Evolutionary conservation across 1,284 basidiomycete species (phyloP).

Genomic region (Sanghuangporus baumii): DNA sequence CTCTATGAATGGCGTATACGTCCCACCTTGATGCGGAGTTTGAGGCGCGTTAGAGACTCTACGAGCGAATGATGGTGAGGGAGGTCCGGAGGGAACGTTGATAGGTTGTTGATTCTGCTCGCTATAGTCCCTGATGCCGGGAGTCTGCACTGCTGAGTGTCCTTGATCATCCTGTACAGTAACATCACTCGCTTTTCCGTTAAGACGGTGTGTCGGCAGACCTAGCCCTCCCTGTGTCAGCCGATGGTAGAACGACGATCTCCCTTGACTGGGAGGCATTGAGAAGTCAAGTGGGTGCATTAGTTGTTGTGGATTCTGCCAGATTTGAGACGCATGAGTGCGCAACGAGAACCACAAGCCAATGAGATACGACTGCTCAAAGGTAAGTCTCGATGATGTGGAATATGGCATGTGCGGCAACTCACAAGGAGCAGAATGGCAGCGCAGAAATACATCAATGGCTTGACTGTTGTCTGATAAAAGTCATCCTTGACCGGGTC

Average conservation of each 20-base stretch:
- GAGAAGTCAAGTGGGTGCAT: constrained; percentile 64
- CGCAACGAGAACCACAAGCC: constrained; percentile 98
- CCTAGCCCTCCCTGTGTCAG: constrained; percentile 35
- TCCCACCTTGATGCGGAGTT: constrained; percentile 24
- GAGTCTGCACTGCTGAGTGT: constrained; percentile 34
- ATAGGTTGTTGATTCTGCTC: neutral
- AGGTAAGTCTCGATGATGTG: neutral
- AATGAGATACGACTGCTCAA: constrained; percentile 83
- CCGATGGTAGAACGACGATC: constrained; percentile 72
- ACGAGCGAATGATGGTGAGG: constrained; percentile 37
- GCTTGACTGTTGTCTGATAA: constrained; percentile 93
- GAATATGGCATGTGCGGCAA: constrained; percentile 19
- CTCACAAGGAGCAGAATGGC: constrained; percentile 83
- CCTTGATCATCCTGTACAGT: constrained; percentile 20
- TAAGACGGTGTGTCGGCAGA: constrained; percentile 15
- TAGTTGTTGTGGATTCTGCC: constrained; percentile 94
- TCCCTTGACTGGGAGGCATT: constrained; percentile 39
- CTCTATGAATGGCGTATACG: constrained; percentile 69
- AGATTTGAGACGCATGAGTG: constrained; percentile 98
- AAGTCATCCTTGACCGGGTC: constrained; percentile 92
- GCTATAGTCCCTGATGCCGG: constrained; percentile 31
- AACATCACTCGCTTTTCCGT: constrained; percentile 15
- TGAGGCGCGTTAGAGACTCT: constrained; percentile 55
- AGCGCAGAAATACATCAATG: constrained; percentile 93
- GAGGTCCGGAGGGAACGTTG: constrained; percentile 16